Percentiles rank a stretch among this genome's conserved stretches.
Evolutionary conservation across 192 early-diverging fungal genomes (phyloP).

Genomic region (Rhizoclosmatium sp.): DNA sequence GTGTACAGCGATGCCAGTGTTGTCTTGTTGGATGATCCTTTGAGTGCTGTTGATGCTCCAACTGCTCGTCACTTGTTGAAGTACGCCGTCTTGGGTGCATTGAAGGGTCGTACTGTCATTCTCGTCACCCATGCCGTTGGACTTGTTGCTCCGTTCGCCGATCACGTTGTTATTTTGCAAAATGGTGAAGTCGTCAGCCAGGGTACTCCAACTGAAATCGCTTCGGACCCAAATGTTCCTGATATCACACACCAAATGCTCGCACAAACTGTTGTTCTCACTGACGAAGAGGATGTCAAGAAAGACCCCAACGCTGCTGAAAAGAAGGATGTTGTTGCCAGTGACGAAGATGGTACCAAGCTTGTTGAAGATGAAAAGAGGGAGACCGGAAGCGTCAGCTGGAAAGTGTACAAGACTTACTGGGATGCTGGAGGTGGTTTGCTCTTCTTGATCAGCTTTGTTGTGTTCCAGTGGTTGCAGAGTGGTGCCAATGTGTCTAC

Average conservation of each 20-base stretch:
- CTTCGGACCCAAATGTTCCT: slow-evolving; percentile 11
- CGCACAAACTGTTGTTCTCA: not conserved
- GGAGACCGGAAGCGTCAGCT: slow-evolving; percentile 46
- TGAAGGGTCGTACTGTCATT: slow-evolving; percentile 81
- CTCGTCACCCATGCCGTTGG: slow-evolving; percentile 82
- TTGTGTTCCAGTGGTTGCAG: slow-evolving; percentile 26
- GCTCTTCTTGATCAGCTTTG: slow-evolving; percentile 28
- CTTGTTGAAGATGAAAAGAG: slow-evolving; percentile 53
- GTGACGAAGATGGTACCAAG: slow-evolving; percentile 39
- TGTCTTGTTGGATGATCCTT: slow-evolving; percentile 82
- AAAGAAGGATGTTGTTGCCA: slow-evolving; percentile 33
- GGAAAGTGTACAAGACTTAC: slow-evolving; percentile 51
- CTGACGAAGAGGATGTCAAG: slow-evolving; percentile 14
- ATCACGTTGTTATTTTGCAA: slow-evolving; percentile 55
- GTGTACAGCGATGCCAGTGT: slow-evolving; percentile 75
- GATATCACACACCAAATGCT: slow-evolving; percentile 33
- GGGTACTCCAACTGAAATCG: slow-evolving; percentile 46
- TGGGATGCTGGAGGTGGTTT: slow-evolving; percentile 51
- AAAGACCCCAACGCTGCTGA: not conserved
- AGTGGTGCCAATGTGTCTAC: slow-evolving; percentile 23
- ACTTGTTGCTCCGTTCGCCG: slow-evolving; percentile 51
- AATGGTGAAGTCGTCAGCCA: slow-evolving; percentile 41
- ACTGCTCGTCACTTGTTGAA: slow-evolving; percentile 86
- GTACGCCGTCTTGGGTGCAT: slow-evolving; percentile 73
- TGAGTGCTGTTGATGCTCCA: slow-evolving; percentile 68